A percentile compares a stretch with the other conserved stretches of the same genome.
Conservation (phyloP, 2,329 filamentous ascomycete genomes). For the Aspergillus calidoustus region DNA sequence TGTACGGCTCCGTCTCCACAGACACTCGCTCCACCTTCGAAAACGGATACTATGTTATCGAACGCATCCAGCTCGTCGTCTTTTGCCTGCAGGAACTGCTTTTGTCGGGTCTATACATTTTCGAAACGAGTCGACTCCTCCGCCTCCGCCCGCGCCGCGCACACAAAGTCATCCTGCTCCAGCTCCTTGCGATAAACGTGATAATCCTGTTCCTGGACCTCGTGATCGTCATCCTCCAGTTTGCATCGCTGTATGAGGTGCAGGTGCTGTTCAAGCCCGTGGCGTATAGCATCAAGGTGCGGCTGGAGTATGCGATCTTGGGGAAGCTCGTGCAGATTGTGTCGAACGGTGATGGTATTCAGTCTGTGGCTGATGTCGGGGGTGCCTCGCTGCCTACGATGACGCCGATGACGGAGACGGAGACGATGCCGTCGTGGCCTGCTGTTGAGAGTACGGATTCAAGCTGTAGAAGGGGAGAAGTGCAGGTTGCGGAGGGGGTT, state of each 20-base stretch:
- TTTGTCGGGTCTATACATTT: constrained; percentile 56
- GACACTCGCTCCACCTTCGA: constrained; percentile 17
- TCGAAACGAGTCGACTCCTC: constrained; percentile 54
- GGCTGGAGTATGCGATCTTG: constrained; percentile 61
- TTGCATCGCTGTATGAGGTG: constrained; percentile 44
- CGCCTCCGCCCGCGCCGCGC: constrained; percentile 27
- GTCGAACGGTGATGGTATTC: constrained; percentile 8
- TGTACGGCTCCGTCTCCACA: constrained; percentile 34
- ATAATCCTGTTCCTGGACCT: constrained; percentile 53
- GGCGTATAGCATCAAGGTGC: constrained; percentile 48
- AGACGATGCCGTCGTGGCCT: too few relatives aligned
- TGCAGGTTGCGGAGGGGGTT: not conserved
- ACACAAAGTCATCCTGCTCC: constrained; percentile 24
- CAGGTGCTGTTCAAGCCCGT: constrained; percentile 48
- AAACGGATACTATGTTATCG: constrained; percentile 44
- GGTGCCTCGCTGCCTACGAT: too few relatives aligned
- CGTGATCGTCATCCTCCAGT: constrained; percentile 45
- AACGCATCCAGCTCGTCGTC: constrained; percentile 57
- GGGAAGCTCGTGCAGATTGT: constrained; percentile 43
- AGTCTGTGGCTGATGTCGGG: not conserved
- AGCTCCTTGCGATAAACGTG: constrained; percentile 59
- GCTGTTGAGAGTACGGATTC: not conserved
- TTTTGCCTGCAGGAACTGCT: constrained; percentile 58
- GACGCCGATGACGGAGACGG: too few relatives aligned
- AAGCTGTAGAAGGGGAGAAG: not conserved